Percentiles rank a stretch among this genome's conserved stretches.
Evolutionary conservation across 352 stramenopile species (phyloP).

Genomic region (Globisporangium cylindrosporum): DNA sequence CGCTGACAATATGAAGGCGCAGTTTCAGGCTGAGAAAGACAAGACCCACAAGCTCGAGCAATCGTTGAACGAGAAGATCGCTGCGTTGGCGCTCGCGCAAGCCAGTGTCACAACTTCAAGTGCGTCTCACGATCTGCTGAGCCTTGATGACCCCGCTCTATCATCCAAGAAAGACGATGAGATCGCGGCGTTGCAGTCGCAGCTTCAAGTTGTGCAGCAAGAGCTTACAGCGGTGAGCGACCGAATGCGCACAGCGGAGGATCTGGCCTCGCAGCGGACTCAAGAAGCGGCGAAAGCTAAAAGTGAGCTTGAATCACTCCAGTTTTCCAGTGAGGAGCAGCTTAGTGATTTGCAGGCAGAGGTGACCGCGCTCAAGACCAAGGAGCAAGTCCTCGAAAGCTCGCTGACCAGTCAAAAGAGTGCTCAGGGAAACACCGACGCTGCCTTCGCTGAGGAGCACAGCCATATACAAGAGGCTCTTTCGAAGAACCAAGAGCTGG

Average conservation of each 20-base stretch:
- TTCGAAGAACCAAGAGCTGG: conserved; percentile 35
- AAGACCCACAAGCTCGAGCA: conserved; percentile 47
- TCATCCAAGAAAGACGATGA: conserved; percentile 28
- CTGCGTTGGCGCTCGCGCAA: conserved; percentile 28
- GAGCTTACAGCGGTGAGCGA: conserved; percentile 33
- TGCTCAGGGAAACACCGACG: conserved; percentile 16
- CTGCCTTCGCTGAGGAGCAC: conserved; percentile 32
- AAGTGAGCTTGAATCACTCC: conserved; percentile 38
- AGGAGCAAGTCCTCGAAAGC: conserved; percentile 32
- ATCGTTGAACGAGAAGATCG: conserved; percentile 41
- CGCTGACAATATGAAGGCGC: conserved; percentile 62
- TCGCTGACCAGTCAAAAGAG: conserved; percentile 21
- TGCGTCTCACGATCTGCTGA: conserved; percentile 14
- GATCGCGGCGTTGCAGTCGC: conserved; percentile 33
- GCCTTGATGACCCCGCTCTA: conserved; percentile 15
- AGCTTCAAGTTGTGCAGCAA: conserved; percentile 32
- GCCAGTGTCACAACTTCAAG: conserved; percentile 17
- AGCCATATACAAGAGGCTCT: conserved; percentile 29
- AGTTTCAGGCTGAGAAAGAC: conserved; percentile 61
- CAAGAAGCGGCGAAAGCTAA: conserved; percentile 23
- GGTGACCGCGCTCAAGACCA: conserved; percentile 30
- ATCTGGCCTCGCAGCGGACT: conserved; percentile 26
- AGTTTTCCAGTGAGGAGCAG: conserved; percentile 35
- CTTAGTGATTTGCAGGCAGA: conserved; percentile 35
- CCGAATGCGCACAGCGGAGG: conserved; percentile 30